phyloP scores from a whole-genome alignment of 2,329 filamentous ascomycete species.

The Paracoccidioides lutzii region DNA sequence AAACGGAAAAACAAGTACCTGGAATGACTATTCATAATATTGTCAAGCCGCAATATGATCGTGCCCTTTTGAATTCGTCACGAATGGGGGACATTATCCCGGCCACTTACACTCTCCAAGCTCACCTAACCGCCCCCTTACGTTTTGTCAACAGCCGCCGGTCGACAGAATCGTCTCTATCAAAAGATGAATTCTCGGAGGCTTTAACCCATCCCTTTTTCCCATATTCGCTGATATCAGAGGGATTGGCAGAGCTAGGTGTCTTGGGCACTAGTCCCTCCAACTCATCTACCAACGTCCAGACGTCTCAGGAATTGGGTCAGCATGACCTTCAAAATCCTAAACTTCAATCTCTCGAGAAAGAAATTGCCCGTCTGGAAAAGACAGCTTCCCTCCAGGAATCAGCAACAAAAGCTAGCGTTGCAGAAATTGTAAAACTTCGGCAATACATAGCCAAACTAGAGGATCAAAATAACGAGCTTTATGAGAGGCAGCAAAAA shows the following conservation, averaged over 20 bases:
- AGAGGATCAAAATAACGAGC: constrained; percentile 26
- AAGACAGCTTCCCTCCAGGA: constrained; percentile 20
- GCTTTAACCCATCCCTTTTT: constrained; percentile 29
- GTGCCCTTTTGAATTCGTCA: constrained; percentile 24
- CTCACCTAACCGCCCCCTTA: constrained; percentile 21
- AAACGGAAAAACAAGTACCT: constrained; percentile 17
- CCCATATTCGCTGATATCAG: constrained; percentile 26
- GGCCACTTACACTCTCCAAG: constrained; percentile 30
- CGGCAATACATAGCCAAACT: constrained; percentile 24
- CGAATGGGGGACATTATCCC: constrained; percentile 27
- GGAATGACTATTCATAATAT: constrained; percentile 47
- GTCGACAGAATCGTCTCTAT: constrained; percentile 3
- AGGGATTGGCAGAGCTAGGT: constrained; percentile 28
- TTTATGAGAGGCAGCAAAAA: constrained; percentile 28
- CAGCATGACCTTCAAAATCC: constrained; percentile 10
- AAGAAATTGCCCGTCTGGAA: constrained; percentile 28
- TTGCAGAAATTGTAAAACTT: constrained; percentile 25
- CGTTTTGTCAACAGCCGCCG: constrained; percentile 6
- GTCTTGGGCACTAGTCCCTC: constrained; percentile 13
- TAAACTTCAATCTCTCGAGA: constrained; percentile 23
- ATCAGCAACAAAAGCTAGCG: constrained; percentile 23
- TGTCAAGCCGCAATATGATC: constrained; percentile 56
- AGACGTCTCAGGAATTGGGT: neutral
- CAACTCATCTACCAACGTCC: constrained; percentile 5
- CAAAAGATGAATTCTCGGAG: constrained; percentile 21